Evolutionary conservation across 2,329 filamentous ascomycete species (phyloP).

Genomic region (Aspergillus phoenicis): DNA sequence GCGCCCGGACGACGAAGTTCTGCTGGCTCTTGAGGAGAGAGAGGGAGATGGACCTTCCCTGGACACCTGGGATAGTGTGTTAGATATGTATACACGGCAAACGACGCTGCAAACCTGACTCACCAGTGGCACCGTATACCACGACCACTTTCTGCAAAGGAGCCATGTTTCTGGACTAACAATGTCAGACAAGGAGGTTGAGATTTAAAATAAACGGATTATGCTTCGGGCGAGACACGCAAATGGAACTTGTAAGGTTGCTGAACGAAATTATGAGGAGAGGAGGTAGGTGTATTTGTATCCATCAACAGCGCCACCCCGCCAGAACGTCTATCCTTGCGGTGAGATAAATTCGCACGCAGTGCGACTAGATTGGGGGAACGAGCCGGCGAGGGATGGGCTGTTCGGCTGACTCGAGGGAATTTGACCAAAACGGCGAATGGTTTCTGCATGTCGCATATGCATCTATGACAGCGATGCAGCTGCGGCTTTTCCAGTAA

Average conservation of each 20-base stretch:
- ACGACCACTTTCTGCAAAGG: background rate
- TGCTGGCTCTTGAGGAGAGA: conserved; percentile 6
- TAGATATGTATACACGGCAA: background rate
- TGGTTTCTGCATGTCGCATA: background rate
- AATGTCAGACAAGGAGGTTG: background rate
- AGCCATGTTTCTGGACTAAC: background rate
- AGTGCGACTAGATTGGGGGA: background rate
- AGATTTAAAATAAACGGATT: background rate
- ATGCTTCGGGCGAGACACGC: background rate
- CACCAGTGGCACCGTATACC: background rate
- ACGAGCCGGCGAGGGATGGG: background rate
- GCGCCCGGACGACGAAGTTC: background rate
- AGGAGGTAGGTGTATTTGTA: background rate
- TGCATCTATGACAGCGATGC: background rate
- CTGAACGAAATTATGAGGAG: background rate
- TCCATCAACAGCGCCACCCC: background rate
- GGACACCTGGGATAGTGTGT: background rate
- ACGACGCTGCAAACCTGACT: background rate
- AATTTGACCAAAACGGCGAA: background rate
- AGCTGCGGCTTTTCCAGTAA: background rate
- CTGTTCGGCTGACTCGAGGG: background rate
- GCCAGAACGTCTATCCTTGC: background rate
- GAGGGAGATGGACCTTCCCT: background rate
- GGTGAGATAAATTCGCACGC: background rate
- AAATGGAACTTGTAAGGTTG: background rate